Percentiles rank a stretch among this genome's conserved stretches.
These are phyloP conservation scores for Alternaria hordeiaustralica DNA, from an alignment of 2,329 filamentous ascomycete genomes.

Conservation along the genomic window DNA sequence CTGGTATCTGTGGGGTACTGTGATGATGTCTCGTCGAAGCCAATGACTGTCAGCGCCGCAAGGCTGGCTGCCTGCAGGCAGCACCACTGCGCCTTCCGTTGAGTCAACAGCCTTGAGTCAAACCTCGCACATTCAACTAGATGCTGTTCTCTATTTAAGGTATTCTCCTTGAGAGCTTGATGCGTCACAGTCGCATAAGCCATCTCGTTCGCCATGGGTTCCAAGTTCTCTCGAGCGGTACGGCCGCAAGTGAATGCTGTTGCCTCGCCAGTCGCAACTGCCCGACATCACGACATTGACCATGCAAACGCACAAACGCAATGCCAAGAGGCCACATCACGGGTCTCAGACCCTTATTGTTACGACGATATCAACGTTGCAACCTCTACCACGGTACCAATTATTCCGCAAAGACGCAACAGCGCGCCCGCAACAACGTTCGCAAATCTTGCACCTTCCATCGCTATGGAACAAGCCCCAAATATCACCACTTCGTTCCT, in stretches of 20 bases:
- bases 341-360: neutral
- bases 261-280: conserved; percentile 19
- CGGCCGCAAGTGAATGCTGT: conserved; percentile 24
- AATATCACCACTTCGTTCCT: conserved; percentile 1
- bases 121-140: conserved; percentile 5
- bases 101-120: conserved; percentile 35
- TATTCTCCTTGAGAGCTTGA: neutral
- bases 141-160: conserved; percentile 4
- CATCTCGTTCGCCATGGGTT: conserved; percentile 31
- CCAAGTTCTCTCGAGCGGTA: conserved; percentile 32
- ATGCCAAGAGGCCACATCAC: conserved; percentile 15
- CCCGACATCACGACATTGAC: conserved; percentile 17
- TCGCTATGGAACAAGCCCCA: neutral
- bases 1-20: conserved; percentile 6
- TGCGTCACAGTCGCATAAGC: neutral
- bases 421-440: conserved; percentile 14
- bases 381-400: neutral
- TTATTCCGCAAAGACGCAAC: conserved; percentile 14
- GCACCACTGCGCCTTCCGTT: conserved; percentile 25
- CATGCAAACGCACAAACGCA: conserved; percentile 11
- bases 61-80: conserved; percentile 43
- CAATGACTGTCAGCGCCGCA: conserved; percentile 23
- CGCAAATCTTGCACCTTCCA: neutral
- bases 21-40: conserved; percentile 3
- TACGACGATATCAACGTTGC: conserved; percentile 17